Base-by-base conservation (phyloP, 2,329 filamentous ascomycete species). In the Beauveria asiatica region DNA sequence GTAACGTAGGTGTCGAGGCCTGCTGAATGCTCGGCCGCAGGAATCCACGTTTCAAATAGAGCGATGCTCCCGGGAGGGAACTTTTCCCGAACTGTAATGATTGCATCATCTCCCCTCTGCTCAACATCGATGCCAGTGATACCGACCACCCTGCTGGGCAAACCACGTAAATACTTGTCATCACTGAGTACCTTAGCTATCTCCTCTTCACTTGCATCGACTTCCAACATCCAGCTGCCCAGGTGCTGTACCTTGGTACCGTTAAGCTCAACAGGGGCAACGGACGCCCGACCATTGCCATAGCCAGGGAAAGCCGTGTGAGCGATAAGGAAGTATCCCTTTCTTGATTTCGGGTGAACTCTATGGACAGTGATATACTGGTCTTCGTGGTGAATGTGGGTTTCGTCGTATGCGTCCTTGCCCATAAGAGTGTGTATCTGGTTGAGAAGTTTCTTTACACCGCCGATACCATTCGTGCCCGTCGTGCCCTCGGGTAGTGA, bases 361-460 rank as follows among this genome's bases (percentile, higher is more conserved):
- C 95, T 83, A 72, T 99, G 94, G 7, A 99, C 91, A 0, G 94
- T 99, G 68, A 99, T 89, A 70, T 96, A 97, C 72, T 99, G 89
- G 60, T 90, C 89, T 64, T 97, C 92, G 70, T 99, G 94, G 70
- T 99, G 93, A 57, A 99, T 91, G 69, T 97, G 93, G 8, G 92
- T 96, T 73, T 99, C 94, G 60, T 92, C 88, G 70, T 96, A 99
- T 21, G 89, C 89, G 64, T 97, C 91, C 69, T 92, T 89, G 64
- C 94, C 94, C 94, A 99, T 97, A 64, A 92, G 82, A 8, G 87
- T 92, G 72, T 99, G 95, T 54, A 99, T 93, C 69, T 93, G 86
- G 72, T 99, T 99, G 62, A 99, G 80, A 10, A 97, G 80, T 71
- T 93, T 95, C 79, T 96, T 96, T 70, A 97, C 82, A 33, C 88